Base-by-base conservation (phyloP, 345 rosid species). In the Clarkia xantiana region DNA sequence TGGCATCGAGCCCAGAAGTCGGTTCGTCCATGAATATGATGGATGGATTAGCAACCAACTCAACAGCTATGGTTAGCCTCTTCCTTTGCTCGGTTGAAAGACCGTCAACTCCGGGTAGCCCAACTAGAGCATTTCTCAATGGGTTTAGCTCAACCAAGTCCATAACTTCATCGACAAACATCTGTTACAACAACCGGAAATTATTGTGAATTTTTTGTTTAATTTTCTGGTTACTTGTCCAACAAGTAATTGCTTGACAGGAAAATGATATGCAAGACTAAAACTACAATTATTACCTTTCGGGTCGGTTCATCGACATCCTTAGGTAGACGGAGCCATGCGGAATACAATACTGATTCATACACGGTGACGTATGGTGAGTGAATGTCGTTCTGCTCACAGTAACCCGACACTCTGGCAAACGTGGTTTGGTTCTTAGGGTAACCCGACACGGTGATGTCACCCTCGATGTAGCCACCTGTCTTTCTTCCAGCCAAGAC, bases 11-110 rank as follows among this genome's bases (percentile, higher is more conserved):
- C 14, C 65, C 65, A 12, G 65, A 61, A 7, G 65, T 61, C 19
- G 65, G 65, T 18, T 61, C 65, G 29, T 61, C 65, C 65, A 61
- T 61, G 54, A 61, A 61, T 14, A 62, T 62, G 40, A 54, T 62
- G n/a, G 67, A 62, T 14, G 67, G 67, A 45, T 62, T 62, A 10
- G 67, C 67, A 29, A 62, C 67, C 57, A 62, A 51, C 44, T 62
- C 67, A 0, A 62, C 67, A 0, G 67, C 67, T 51, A 62, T 62
- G 0, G 67, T 62, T 7, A 65, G 51, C 34, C 69, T 40, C 50
- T 65, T 59, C 23, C 64, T 44, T 40, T 65, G 69, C 60, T 65
- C 69, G 11, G 52, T 44, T 0, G 61, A 53, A 19, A 65, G 45
- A 17, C 64, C 69, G 25, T 55, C 44, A 12, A 59, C 42, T 40